These are phyloP conservation scores for Hanseniaspora thailandica DNA, from an alignment of 805 yeast species.

Conservation along the genomic window DNA sequence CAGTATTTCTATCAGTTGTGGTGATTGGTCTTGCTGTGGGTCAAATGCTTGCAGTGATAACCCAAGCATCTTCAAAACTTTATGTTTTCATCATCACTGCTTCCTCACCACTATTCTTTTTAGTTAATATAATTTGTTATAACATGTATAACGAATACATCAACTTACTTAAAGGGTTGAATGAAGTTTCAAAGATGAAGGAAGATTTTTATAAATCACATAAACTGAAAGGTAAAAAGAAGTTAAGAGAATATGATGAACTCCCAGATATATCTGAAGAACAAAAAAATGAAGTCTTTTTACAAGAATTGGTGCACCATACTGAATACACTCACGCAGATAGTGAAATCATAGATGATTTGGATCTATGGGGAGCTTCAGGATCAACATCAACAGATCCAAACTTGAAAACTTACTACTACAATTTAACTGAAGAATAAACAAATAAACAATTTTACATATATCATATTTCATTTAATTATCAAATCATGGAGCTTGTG, in stretches of 20 bases:
- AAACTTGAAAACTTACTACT: background rate
- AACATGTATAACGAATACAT: conserved; percentile 4
- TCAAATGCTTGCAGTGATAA: background rate
- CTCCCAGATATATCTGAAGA: background rate
- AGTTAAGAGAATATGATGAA: background rate
- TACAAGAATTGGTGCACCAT: background rate
- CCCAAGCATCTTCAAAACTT: no score
- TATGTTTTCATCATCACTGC: background rate
- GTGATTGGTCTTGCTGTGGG: background rate
- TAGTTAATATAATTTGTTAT: background rate
- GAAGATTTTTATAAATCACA: background rate
- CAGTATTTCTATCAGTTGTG: background rate
- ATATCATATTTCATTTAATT: background rate
- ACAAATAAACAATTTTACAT: background rate
- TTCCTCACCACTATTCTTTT: background rate
- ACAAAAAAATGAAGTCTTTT: background rate
- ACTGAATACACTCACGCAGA: background rate
- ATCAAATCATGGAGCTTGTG: conserved; percentile 2
- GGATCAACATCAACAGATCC: background rate
- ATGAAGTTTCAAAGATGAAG: background rate
- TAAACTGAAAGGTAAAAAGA: background rate
- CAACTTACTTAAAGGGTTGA: background rate
- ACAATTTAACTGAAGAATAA: background rate
- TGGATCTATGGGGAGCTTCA: conserved; percentile 3
- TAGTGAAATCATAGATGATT: background rate